Conservation (phyloP, 2,329 filamentous ascomycete species). For the Lizonia empirigonia region DNA sequence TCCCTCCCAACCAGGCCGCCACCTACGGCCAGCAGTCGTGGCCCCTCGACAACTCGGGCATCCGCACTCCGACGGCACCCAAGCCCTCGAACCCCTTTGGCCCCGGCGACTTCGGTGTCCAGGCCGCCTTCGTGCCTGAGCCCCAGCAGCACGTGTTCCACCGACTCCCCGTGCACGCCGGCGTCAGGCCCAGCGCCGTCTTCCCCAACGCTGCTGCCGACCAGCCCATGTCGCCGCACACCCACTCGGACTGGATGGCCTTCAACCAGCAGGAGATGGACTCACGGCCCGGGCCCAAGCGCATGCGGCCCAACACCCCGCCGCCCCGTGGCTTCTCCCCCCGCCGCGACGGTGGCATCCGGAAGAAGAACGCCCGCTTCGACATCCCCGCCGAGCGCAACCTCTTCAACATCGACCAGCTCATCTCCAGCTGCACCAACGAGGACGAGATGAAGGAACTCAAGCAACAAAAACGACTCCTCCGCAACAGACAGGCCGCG, state of each 20-base stretch:
- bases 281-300: constrained; percentile 55
- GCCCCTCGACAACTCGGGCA: constrained; percentile 68
- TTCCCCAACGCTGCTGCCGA: constrained; percentile 53
- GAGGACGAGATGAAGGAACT: constrained; percentile 96
- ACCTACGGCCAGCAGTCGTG: constrained; percentile 61
- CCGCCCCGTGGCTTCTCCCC: constrained; percentile 77
- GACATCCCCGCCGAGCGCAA: constrained; percentile 95
- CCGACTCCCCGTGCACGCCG: constrained; percentile 45
- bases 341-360: constrained; percentile 80
- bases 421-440: constrained; percentile 86
- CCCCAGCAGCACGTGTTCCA: constrained; percentile 50
- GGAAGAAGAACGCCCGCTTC: constrained; percentile 98
- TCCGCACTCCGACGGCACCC: constrained; percentile 74
- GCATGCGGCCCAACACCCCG: constrained; percentile 69
- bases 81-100: constrained; percentile 73
- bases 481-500: constrained; percentile 96
- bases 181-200: constrained; percentile 56
- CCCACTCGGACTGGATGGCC: constrained; percentile 63
- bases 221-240: constrained; percentile 65
- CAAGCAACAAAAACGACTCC: constrained; percentile 94
- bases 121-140: constrained; percentile 52
- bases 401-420: constrained; percentile 89
- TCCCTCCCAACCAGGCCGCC: constrained; percentile 56
- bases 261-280: constrained; percentile 59
- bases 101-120: constrained; percentile 55